These are phyloP conservation scores for Allium sativum DNA, from an alignment of 106 monocot genomes.

Conservation along the genomic window DNA sequence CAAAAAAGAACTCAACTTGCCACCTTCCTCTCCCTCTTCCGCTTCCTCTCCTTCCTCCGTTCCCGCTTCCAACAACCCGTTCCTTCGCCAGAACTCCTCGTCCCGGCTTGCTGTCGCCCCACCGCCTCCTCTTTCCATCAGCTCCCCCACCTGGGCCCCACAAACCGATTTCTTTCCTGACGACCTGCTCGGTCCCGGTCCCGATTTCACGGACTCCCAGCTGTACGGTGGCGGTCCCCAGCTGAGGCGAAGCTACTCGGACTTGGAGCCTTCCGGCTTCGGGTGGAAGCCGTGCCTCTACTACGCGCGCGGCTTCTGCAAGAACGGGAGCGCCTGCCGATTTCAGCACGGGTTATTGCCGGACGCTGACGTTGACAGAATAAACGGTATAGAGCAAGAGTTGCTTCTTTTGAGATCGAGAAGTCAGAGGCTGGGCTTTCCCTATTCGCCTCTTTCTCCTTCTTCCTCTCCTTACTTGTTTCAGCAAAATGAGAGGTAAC, in stretches of 20 bases:
- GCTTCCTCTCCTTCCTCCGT: constrained; percentile 7
- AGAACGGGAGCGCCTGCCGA: constrained; percentile 77
- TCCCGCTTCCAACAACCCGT: neutral
- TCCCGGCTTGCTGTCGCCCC: neutral
- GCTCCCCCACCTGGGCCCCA: constrained; percentile 21
- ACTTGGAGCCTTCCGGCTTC: constrained; percentile 22
- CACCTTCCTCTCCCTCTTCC: constrained; percentile 6
- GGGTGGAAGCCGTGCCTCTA: constrained; percentile 93
- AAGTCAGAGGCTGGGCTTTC: constrained; percentile 47
- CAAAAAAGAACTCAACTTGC: constrained; percentile 62
- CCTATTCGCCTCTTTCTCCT: constrained; percentile 35
- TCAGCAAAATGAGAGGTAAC: constrained; percentile 60
- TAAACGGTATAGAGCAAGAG: constrained; percentile 41
- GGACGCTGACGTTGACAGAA: constrained; percentile 34
- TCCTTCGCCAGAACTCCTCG: neutral
- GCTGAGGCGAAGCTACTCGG: constrained; percentile 33
- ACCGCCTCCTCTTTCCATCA: constrained; percentile 4
- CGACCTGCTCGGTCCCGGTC: constrained; percentile 5
- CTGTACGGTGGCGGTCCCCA: constrained; percentile 33
- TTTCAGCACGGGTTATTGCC: constrained; percentile 45
- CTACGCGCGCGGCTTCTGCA: constrained; percentile 86
- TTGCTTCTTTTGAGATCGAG: constrained; percentile 54
- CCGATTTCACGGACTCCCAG: constrained; percentile 10
- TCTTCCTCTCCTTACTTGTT: constrained; percentile 37
- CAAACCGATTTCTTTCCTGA: constrained; percentile 5